Evolutionary conservation across 768 basidiomycete species (phyloP), one percentile per base, ranked within the genome.

Genomic region (Aureoboletus auriporus): DNA sequence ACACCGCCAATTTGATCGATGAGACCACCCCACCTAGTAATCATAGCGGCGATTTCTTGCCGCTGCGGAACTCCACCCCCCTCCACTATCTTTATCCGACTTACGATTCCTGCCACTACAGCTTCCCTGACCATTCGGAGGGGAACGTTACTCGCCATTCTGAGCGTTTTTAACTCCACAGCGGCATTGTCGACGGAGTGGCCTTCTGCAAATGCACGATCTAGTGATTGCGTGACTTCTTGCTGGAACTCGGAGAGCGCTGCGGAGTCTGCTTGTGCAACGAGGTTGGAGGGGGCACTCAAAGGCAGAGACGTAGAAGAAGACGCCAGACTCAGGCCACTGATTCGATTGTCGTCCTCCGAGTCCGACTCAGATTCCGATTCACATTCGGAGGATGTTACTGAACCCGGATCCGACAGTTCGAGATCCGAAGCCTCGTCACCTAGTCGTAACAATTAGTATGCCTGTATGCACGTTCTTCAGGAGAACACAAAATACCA

Each of bases 71-170:
- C 66, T 1, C 76, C 72, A 29, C 79, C 79, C 4, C 75, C 79
- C 3, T 78, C 77, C 1, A 83, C 74, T 36, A 91, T 68, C 42
- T 71, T 72, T 39, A 93, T 84, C 50, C 78, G 78, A 50, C 83
- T 81, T 47, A 95, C 83, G 49, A 98, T 76, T 34, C 83, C 88
- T n/a, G 77, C 77, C 33, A 97, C 75, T n/a, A 97, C 90, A 13
- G 87, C 88, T 66, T 93, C 87, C 44, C 89, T 77, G 13, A 96
- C 93, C 43, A 83, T 76, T n/a, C 77, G 78, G 16, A 96, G 76
- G 10, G 89, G 80, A 26, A 97, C 95, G 59, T 97, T 98, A 60
- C 86, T 89, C 31, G 93, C 92, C 91, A 98, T 95, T 42, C 94
- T 88, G 39, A 99, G 78, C 38, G 95, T 96, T 71, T 95, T 93